Base-by-base conservation (phyloP, 176 grass and related monocot species). In the Bromus sterilis region DNA sequence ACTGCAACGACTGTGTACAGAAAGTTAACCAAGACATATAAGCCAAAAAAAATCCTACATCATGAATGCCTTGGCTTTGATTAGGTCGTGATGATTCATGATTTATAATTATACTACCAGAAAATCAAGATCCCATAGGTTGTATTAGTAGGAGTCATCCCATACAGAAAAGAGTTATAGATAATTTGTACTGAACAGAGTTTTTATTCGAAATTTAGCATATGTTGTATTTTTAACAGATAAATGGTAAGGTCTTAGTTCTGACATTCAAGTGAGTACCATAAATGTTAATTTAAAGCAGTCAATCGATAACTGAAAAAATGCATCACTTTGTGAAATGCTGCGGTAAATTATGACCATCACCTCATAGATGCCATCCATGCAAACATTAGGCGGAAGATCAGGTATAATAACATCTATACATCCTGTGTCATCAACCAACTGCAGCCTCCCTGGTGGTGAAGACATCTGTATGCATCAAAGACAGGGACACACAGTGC, bases 371-470 rank as follows among this genome's bases (percentile, higher is more conserved):
- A 93, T 87, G 14, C 82, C 80, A 15, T 91, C 76, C 59, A 83
- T 43, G 79, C 57, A 75, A 71, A 74, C 28, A 91, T 89, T 79
- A 8, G 55, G 62, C 4, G 79, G 84, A 48, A 93, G 76, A 93
- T 98, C 92, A 58, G 86, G 92, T 91, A 98, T 83, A 35, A 93
- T 16, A 44, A 93, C 69, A 80, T 95, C 90, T 68, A 98, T 20
- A 70, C 66, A 82, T 70, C 92, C 90, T 37, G 95, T 95, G 62
- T 91, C 91, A 91, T 98, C 95, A 79, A 92, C 88, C 84, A 98
- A 75, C 82, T 91, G 90, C 72, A 95, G 78, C 82, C 78, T 90
- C 82, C 86, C 88, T 81, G 92, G 83, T 71, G 67, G 28, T 79
- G 82, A 75, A 87, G 78, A 98, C 43, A 80, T 55, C 95, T 98